Conservation (phyloP, 1,139 yeast species). For the Ogataea hybrid region DNA sequence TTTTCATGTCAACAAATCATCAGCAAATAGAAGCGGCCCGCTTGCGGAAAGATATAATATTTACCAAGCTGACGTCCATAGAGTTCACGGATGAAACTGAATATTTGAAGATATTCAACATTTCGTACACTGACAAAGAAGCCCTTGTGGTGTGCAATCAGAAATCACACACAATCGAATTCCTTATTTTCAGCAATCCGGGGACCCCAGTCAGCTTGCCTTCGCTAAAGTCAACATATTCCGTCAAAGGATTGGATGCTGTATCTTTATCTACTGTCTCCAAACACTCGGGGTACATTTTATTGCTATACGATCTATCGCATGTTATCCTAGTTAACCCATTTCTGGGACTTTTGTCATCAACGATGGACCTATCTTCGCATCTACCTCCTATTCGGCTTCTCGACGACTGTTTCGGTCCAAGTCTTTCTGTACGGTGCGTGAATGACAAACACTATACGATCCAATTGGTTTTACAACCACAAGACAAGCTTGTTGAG, state of each 20-base stretch:
- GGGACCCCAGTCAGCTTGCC: conserved; percentile 35
- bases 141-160: conserved; percentile 49
- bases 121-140: conserved; percentile 54
- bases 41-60: conserved; percentile 64
- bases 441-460: conserved; percentile 32
- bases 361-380: conserved; percentile 33
- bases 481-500: conserved; percentile 43
- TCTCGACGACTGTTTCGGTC: conserved; percentile 25
- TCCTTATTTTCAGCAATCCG: conserved; percentile 48
- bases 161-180: conserved; percentile 38
- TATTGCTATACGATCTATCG: conserved; percentile 34
- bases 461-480: conserved; percentile 43
- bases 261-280: conserved; percentile 38
- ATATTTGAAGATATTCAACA: conserved; percentile 41
- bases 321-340: conserved; percentile 58
- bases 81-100: conserved; percentile 32
- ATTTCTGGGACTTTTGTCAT: conserved; percentile 55
- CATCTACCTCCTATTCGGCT: conserved; percentile 19
- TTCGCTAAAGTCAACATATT: conserved; percentile 36
- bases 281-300: conserved; percentile 38
- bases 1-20: conserved; percentile 9
- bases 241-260: conserved; percentile 43
- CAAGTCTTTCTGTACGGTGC: conserved; percentile 23
- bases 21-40: conserved; percentile 22
- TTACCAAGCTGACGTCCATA: conserved; percentile 56